Base-by-base conservation (phyloP, 768 basidiomycete species). In the Heimioporus sp. region DNA sequence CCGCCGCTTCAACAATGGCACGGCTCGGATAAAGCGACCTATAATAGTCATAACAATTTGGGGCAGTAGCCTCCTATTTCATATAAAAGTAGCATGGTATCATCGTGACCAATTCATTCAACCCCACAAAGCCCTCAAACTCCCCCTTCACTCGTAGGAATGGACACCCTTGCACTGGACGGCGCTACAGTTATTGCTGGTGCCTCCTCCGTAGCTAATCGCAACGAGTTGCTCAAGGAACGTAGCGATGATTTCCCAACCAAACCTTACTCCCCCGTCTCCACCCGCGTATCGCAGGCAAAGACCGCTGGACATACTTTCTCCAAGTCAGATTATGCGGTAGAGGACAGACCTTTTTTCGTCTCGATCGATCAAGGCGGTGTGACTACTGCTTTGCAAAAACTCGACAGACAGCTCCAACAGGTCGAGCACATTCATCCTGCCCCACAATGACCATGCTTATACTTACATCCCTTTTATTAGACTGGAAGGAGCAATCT, bases 271-370 rank as follows among this genome's bases (percentile, higher is more conserved):
- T 17, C n/a, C 8, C 12, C 46, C 21, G 44, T 54, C 41, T 39
- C 55, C 47, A 51, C 53, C 39, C 56, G 28, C 7, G 12, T 51
- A 43, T 24, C 58, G 45, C 58, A 61, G 48, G 28, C 46, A 46
- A 53, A 37, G 44, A 6, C 54, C 54, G 42, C 53, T 34, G 63
- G 44, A 34, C 67, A 68, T 47, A 71, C 75, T 38, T 82, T 84
- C 56, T 65, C 76, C 51, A 76, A 68, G 17, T 68, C 71, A 32
- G 81, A 86, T 46, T 80, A 80, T 55, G 68, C 70, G 24, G 57
- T 81, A 7, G 76, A 80, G 51, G 80, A 84, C 28, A 71, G 85
- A 39, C 83, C 85, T 0, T 91, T 89, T 73, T 86, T 90, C 58
- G 76, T 92, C 43, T 76, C 72, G 3, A 87, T 92, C 50, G 77